Conservation (phyloP, 345 rosid species). For the Citrus medica region DNA sequence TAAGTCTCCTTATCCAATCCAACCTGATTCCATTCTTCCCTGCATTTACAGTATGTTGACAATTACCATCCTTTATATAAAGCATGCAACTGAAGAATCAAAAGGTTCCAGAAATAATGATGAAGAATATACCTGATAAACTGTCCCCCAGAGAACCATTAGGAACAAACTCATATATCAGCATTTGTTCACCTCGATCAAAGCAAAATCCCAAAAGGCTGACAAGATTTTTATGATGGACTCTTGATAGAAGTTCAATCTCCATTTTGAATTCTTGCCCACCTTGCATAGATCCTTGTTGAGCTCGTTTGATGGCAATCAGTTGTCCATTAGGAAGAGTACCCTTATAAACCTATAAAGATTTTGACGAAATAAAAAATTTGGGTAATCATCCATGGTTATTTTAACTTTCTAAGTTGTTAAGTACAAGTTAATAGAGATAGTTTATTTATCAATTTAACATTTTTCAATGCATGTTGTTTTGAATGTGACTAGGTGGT, state of each 20-base stretch:
- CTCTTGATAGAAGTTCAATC: constrained; percentile 86
- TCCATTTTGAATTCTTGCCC: constrained; percentile 77
- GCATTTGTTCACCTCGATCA: constrained; percentile 68
- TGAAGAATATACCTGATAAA: constrained; percentile 55
- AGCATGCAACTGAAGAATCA: not conserved
- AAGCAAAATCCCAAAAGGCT: constrained; percentile 71
- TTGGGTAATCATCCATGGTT: not conserved
- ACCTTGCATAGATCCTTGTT: constrained; percentile 85
- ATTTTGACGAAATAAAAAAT: not conserved
- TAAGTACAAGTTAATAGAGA: not conserved
- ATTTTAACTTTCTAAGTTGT: not conserved
- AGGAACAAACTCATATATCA: constrained; percentile 69
- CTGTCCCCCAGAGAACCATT: constrained; percentile 63
- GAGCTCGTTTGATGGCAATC: constrained; percentile 78
- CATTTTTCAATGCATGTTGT: not conserved
- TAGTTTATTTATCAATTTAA: not conserved
- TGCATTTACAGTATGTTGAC: constrained; percentile 19
- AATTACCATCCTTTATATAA: not conserved
- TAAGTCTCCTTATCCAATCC: constrained; percentile 81
- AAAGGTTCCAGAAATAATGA: not conserved
- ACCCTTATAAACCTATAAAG: constrained; percentile 69
- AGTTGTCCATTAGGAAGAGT: constrained; percentile 49
- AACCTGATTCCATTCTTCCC: constrained; percentile 76
- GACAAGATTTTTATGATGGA: constrained; percentile 82
- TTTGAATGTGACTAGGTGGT: not conserved